phyloP scores from a whole-genome alignment of 805 yeast species.

The Ogataea nitratoaversa region DNA sequence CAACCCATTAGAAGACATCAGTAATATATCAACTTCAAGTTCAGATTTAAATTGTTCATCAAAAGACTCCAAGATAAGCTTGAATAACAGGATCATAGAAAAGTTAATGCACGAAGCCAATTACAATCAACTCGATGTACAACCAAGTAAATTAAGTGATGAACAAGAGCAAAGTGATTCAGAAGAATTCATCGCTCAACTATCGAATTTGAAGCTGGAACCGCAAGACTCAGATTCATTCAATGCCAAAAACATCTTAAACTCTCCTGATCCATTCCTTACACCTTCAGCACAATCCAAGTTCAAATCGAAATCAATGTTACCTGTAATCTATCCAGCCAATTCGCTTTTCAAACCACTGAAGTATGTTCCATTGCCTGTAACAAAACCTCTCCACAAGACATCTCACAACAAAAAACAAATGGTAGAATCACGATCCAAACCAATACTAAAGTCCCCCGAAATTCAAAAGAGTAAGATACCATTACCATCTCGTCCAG shows the following conservation, averaged over 20 bases:
- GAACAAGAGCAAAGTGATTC: not conserved
- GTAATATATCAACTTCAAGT: constrained; percentile 6
- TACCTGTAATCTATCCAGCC: constrained; percentile 3
- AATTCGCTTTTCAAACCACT: constrained; percentile 5
- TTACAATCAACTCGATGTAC: constrained; percentile 23
- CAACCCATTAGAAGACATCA: constrained; percentile 8
- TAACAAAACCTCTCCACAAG: constrained; percentile 7
- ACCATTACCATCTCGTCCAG: constrained; percentile 27
- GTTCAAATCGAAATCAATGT: not conserved
- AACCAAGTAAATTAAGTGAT: no score
- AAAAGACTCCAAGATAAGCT: constrained; percentile 1
- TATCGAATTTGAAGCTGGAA: not conserved
- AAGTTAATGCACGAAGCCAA: constrained; percentile 34
- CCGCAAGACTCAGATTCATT: not conserved
- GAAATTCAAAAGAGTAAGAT: constrained; percentile 11
- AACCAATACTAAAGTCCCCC: not conserved
- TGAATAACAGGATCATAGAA: constrained; percentile 23
- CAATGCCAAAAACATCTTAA: constrained; percentile 1
- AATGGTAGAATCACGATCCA: no score
- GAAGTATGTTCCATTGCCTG: constrained; percentile 25
- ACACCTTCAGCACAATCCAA: constrained; percentile 23
- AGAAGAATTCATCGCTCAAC: not conserved
- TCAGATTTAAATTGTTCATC: constrained; percentile 1
- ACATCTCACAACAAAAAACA: not conserved
- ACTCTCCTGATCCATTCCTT: constrained; percentile 27